Base-by-base conservation (phyloP, 805 yeast species). In the Ogataea pilisensis region DNA sequence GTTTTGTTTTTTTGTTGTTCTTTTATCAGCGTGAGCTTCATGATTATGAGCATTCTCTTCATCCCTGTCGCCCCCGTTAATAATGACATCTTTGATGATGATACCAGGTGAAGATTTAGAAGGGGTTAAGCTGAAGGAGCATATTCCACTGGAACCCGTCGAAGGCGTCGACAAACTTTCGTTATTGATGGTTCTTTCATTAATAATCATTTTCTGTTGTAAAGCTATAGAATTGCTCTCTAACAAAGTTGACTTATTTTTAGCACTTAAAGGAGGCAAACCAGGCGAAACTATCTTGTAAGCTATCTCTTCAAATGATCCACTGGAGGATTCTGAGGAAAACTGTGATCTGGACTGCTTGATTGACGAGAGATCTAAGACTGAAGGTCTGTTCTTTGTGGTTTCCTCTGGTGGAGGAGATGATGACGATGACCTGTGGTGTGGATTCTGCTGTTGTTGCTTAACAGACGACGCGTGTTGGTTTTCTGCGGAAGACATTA, bases 221-320 rank as follows among this genome's bases (percentile, higher is more conserved):
- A 35, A 16, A 34, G 53, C 56, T 2, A 55, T 54, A 5, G 57
- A 46, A 35, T 44, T 53, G 35, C 57, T 51, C 16, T 39, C 24
- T 24, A 45, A 16, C 17, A 54, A 48, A 3, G 53, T 44, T 8
- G 33, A 44, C 33, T 41, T 41, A 28, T 45, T 47, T 31, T 44
- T 46, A 8, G 49, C 48, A 43, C 51, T 48, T 29, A 54, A 35
- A 5, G 54, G 52, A 3, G 55, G 57, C 21, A 54, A 38, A 2
- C 56, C 55, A 5, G 59, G 58, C 7, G 57, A 53, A 3, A 53
- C 50, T 6, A 53, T 48, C 16, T 48, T 40, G 40, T 44, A 44
- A 2, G 52, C 50, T 9, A 32, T 35, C 14, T 36, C 38, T 27
- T 43, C 46, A 12, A 41, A 37, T 3, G 35, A 21, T 12, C 12